Evolutionary conservation across 768 basidiomycete genomes (phyloP).

Genomic region (Calocybe gangraenosa): DNA sequence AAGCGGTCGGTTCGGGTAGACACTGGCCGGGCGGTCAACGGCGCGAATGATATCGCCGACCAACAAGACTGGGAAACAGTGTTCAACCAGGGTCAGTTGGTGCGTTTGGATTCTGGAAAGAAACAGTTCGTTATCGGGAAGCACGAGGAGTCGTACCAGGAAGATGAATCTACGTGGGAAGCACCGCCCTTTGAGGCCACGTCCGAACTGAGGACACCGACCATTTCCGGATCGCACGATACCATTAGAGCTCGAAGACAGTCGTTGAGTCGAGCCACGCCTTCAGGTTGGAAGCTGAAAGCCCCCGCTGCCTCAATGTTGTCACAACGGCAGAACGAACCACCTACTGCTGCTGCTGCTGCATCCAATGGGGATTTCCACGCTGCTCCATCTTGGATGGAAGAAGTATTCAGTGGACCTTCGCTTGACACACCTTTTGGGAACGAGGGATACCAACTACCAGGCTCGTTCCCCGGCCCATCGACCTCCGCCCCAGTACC

Average conservation of each 20-base stretch:
- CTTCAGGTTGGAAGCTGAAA: constrained; percentile 19
- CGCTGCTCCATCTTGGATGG: constrained; percentile 7
- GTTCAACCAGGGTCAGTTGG: constrained; percentile 8
- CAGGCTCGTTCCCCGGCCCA: not conserved
- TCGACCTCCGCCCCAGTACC: constrained; percentile 5
- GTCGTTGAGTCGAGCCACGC: constrained; percentile 9
- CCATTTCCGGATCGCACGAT: constrained; percentile 1
- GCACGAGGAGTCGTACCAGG: constrained; percentile 2
- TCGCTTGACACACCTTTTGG: constrained; percentile 7
- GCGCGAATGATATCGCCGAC: constrained; percentile 4
- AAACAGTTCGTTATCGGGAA: constrained; percentile 9
- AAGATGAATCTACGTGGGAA: constrained; percentile 1
- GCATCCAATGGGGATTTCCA: not conserved
- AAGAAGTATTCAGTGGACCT: not conserved
- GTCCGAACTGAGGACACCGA: constrained; percentile 1
- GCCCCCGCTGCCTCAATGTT: constrained; percentile 6
- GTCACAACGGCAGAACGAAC: constrained; percentile 5
- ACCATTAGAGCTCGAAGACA: constrained; percentile 10
- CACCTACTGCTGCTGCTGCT: not conserved
- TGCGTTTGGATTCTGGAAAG: constrained; percentile 15
- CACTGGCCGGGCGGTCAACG: constrained; percentile 9
- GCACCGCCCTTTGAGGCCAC: constrained; percentile 4
- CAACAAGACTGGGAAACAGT: constrained; percentile 11
- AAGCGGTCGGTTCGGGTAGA: constrained; percentile 15
- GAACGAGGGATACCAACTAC: constrained; percentile 1